Evolutionary conservation across 768 basidiomycete species (phyloP), one percentile per base, ranked within the genome.

Genomic region (Asterophora parasitica): DNA sequence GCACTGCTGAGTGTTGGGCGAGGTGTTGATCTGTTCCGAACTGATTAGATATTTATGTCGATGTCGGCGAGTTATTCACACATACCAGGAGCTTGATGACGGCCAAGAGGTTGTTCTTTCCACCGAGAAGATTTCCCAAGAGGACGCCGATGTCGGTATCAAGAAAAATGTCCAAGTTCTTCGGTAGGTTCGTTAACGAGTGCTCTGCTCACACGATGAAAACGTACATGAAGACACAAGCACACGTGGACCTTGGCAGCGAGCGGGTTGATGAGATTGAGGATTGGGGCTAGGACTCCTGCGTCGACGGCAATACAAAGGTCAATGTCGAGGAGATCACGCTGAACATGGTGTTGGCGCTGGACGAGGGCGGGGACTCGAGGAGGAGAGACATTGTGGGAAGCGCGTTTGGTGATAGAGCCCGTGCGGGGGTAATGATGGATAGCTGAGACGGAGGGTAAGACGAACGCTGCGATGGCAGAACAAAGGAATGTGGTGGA

Each of bases 131-230:
- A 3, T 46, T 36, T 4, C 49, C 48, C n/a, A 58, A 33, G 28
- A 53, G 20, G 15, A 53, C 11, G 15, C 52, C 52, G 20, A 53
- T 34, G 15, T 58, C 57, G 10, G 57, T 49, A 34, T 56, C 46
- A 1, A 58, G 46, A 35, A 58, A 58, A 2, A 58, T 36, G 17
- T 58, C 31, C 2, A 58, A 40, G 13, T 58, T 54, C 57, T 58
- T 16, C 10, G 36, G 34, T 3, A 26, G 32, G 26, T 40, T 12
- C 31, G 1, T 28, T 4, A 4, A 20, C 32, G 33, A 12, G 16
- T 7, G 4, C 15, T 15, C 4, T 12, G 17, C 1, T 7, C 15
- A 27, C 23, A 31, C 10, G 13, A 10, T 30, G 5, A 31, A 11
- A 46, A 39, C 30, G n/a, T 51, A 54, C 57, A 33, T 58, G 40